Evolutionary conservation across 768 basidiomycete species (phyloP).

Genomic region (Suillus ampliporus): DNA sequence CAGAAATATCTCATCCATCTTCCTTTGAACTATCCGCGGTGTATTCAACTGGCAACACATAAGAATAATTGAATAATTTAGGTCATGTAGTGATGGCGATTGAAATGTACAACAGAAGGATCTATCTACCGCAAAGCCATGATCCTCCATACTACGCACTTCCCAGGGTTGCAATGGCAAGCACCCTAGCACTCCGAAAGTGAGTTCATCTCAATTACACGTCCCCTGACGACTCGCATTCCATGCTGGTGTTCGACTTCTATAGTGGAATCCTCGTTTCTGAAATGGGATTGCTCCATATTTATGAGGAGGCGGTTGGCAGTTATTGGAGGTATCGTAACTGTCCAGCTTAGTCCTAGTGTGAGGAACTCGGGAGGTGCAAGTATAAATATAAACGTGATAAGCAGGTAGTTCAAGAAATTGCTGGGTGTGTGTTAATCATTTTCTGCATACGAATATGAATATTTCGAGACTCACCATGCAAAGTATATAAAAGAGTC

Average conservation of each 20-base stretch:
- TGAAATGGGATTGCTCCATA: slow-evolving; percentile 9
- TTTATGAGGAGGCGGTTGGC: slow-evolving; percentile 11
- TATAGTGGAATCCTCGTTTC: not conserved
- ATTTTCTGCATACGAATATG: not conserved
- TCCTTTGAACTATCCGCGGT: not conserved
- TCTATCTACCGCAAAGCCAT: not conserved
- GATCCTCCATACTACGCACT: not conserved
- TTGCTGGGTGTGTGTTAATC: slow-evolving; percentile 1
- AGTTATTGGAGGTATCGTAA: slow-evolving; percentile 9
- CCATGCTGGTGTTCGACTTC: not conserved
- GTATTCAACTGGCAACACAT: not conserved
- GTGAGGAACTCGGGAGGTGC: not conserved
- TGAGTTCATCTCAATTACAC: not conserved
- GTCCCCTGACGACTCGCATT: not conserved
- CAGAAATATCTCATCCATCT: not conserved
- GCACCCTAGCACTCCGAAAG: not conserved
- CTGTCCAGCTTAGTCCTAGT: slow-evolving; percentile 3
- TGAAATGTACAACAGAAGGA: not conserved
- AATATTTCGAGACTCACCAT: not conserved
- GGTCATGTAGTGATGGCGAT: no score
- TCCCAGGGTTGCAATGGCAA: no score
- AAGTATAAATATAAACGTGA: not conserved
- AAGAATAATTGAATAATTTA: no score
- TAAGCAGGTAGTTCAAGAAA: not conserved
- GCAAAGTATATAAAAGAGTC: slow-evolving; percentile 14